Conservation (phyloP, 2,329 filamentous ascomycete genomes). For the Tothia fuscella region DNA sequence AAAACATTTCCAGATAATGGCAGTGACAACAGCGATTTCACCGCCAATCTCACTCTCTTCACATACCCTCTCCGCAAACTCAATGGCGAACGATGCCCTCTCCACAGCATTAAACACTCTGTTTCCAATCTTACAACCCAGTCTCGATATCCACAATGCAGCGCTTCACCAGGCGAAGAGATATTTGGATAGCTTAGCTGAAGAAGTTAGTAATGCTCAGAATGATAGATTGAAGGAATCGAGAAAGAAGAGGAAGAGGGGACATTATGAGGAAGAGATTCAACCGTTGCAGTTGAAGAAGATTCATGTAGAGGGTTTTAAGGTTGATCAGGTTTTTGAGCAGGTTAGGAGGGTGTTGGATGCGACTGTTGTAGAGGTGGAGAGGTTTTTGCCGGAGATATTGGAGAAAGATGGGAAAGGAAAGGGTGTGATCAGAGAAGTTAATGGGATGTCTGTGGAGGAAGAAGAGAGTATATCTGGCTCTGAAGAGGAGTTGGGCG, state of each 20-base stretch:
- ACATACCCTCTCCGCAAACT: constrained; percentile 25
- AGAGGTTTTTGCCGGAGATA: constrained; percentile 27
- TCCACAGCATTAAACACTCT: constrained; percentile 43
- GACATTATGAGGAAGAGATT: constrained; percentile 31
- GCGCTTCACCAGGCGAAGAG: constrained; percentile 67
- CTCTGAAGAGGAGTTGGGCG: constrained; percentile 15
- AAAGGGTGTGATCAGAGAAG: constrained; percentile 12
- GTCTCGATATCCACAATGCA: constrained; percentile 51
- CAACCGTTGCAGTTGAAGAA: constrained; percentile 60
- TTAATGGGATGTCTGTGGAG: constrained; percentile 8
- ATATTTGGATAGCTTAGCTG: constrained; percentile 67
- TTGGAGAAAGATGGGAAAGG: constrained; percentile 13
- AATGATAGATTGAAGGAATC: constrained; percentile 52
- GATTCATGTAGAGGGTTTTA: constrained; percentile 78
- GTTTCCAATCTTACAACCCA: constrained; percentile 67
- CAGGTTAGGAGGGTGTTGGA: constrained; percentile 77
- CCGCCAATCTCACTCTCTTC: constrained; percentile 28
- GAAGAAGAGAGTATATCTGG: constrained; percentile 14
- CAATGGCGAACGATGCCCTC: constrained; percentile 20
- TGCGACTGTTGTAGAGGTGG: constrained; percentile 44
- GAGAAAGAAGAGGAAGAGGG: constrained; percentile 67
- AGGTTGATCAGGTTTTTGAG: constrained; percentile 83
- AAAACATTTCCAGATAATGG: no score
- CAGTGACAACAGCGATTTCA: constrained; percentile 15
- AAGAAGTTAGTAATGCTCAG: constrained; percentile 62